These are phyloP conservation scores for Candida taoyuanica DNA, from an alignment of 805 yeast species.

Conservation along the genomic window DNA sequence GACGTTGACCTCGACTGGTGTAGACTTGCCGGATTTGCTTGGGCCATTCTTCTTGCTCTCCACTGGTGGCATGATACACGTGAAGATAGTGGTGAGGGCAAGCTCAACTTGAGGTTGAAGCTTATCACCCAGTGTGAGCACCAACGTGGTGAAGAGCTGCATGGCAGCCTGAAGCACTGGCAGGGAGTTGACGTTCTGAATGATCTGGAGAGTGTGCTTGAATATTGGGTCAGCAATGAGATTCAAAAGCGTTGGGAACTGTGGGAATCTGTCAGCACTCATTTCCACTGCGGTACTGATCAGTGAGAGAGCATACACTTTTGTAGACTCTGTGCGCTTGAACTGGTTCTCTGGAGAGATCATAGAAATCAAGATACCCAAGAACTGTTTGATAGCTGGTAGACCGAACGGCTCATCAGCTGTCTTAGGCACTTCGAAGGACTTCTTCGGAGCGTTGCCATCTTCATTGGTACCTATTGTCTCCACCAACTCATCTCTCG, in stretches of 20 bases:
- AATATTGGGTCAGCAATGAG: slow-evolving; percentile 78
- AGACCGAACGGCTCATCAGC: slow-evolving; percentile 55
- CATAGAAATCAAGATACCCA: slow-evolving; percentile 72
- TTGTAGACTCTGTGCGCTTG: slow-evolving; percentile 82
- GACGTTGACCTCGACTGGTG: slow-evolving; percentile 29
- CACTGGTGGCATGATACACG: slow-evolving; percentile 43
- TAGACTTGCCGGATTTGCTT: slow-evolving; percentile 26
- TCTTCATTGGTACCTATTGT: slow-evolving; percentile 47
- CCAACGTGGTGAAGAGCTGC: slow-evolving; percentile 67
- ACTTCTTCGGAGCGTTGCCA: slow-evolving; percentile 24
- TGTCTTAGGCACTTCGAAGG: slow-evolving; percentile 24
- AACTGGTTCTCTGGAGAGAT: slow-evolving; percentile 77
- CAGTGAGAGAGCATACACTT: slow-evolving; percentile 75
- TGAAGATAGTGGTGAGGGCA: slow-evolving; percentile 58
- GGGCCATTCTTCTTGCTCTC: slow-evolving; percentile 10
- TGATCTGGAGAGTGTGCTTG: slow-evolving; percentile 75
- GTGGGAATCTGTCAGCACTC: slow-evolving; percentile 56
- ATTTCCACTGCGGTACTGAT: slow-evolving; percentile 79
- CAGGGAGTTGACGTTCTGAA: slow-evolving; percentile 70
- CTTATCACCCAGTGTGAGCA: slow-evolving; percentile 58
- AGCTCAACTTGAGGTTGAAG: slow-evolving; percentile 80
- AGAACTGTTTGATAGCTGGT: slow-evolving; percentile 68
- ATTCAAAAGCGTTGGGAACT: slow-evolving; percentile 61
- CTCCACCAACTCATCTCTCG: slow-evolving; percentile 49
- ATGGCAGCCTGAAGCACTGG: slow-evolving; percentile 70